Conservation (phyloP, 345 rosid species). For the Citrus unshiu region DNA sequence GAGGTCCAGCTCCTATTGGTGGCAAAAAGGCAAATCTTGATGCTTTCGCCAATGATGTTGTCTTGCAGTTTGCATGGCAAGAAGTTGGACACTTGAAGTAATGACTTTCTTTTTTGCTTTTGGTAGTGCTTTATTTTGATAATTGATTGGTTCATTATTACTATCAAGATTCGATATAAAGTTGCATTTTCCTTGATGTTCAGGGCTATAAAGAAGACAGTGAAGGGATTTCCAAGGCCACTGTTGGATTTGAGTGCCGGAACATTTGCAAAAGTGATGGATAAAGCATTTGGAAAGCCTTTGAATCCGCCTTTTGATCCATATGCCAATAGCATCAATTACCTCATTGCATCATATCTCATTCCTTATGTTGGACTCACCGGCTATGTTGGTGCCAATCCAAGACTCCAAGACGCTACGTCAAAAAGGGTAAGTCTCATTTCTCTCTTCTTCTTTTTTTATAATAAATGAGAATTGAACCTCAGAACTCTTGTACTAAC, state of each 20-base stretch:
- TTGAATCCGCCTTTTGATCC: conserved; percentile 68
- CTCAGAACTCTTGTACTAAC: background rate
- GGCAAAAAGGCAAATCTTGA: too few relatives aligned
- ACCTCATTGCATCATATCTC: conserved; percentile 66
- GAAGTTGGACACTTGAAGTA: too few relatives aligned
- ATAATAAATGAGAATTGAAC: background rate
- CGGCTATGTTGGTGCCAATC: conserved; percentile 77
- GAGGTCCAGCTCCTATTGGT: too few relatives aligned
- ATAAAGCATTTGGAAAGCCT: conserved; percentile 47
- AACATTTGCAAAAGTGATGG: conserved; percentile 50
- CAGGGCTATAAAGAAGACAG: too few relatives aligned
- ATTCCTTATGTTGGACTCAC: conserved; percentile 84
- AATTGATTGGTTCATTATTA: too few relatives aligned
- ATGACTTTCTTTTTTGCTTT: too few relatives aligned
- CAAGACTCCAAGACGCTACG: conserved; percentile 37
- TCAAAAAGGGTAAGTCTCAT: conserved; percentile 45
- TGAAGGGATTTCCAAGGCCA: conserved; percentile 74
- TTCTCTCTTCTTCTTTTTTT: too few relatives aligned
- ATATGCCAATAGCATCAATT: conserved; percentile 53
- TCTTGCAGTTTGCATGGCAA: too few relatives aligned
- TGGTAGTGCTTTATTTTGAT: too few relatives aligned
- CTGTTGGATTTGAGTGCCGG: conserved; percentile 53
- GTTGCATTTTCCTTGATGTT: too few relatives aligned
- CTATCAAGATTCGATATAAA: too few relatives aligned
- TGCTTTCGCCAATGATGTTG: too few relatives aligned